Base-by-base conservation (phyloP, 768 basidiomycete genomes). In the Inosperma sp. region DNA sequence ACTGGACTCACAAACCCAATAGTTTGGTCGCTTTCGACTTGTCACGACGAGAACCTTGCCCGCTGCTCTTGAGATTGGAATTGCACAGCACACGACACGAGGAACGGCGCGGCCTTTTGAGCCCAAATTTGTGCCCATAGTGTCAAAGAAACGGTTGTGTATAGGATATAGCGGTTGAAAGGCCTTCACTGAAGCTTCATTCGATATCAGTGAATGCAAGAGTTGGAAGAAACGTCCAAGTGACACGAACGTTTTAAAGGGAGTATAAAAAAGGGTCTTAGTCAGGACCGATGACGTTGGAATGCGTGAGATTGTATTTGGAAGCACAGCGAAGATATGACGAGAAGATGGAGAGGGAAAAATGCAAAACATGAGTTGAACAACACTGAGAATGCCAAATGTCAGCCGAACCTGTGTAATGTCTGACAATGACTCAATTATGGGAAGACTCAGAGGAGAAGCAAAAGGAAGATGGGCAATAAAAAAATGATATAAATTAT, bases 21-120 rank as follows among this genome's bases (percentile, higher is more conserved):
- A 65, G 62, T 88, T 77, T 65, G 83, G 81, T 52, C 86, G 77
- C 65, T 91, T 93, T 53, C 90, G 80, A 67, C 87, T 89, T 19
- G 90, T 91, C 59, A 93, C 78, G 56, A 93, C 79, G 54, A 93
- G 81, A 49, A 93, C 79, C 66, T 90, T 88, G 66, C 81, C 82
- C 5, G 82, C 80, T 22, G 83, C 71, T 56, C 83, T 78, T 39
- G 81, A 73, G 58, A 93, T 88, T 48, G 90, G 90, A 51, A 93
- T 93, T 44, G 90, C 90, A 65, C 90, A 92, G 70, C 90, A 93
- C 59, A 93, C 90, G 67, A 93, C 78, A 65, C 90, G 86, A 48
- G 90, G 90, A 43, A 80, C 79, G 49, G 84, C 69, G 58, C 89
- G 82, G 62, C 87, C 88, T 76, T 90, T 89, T 58, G 81, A 77